Conservation (phyloP, 129 eudicot species). For the Lactuca sativa region DNA sequence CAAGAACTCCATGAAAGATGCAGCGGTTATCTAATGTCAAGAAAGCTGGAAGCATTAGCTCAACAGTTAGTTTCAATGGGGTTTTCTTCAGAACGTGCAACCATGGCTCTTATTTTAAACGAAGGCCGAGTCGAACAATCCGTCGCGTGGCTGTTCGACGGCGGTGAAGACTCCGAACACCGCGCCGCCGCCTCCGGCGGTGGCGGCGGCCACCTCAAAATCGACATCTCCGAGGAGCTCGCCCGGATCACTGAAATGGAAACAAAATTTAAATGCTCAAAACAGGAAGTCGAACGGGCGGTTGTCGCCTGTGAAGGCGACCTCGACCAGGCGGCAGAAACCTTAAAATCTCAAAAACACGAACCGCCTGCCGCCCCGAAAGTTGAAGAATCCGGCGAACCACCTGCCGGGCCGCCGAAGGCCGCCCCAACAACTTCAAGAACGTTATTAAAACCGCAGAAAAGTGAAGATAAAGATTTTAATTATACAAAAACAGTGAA, state of each 20-base stretch:
- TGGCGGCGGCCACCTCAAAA: conserved; percentile 51
- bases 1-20: conserved; percentile 79
- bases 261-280: conserved; percentile 56
- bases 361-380: conserved; percentile 49
- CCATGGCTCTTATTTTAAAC: conserved; percentile 75
- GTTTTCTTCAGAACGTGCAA: conserved; percentile 72
- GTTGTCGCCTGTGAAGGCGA: conserved; percentile 73
- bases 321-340: conserved; percentile 71
- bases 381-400: conserved; percentile 59
- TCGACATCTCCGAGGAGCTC: conserved; percentile 82
- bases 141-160: conserved; percentile 70
- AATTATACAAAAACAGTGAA: conserved; percentile 51
- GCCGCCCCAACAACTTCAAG: conserved; percentile 28
- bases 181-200: conserved; percentile 17
- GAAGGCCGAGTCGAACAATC: conserved; percentile 81
- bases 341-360: conserved; percentile 57
- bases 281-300: conserved; percentile 72
- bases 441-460: conserved; percentile 47
- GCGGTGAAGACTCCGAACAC: conserved; percentile 57
- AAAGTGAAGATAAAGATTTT: conserved; percentile 61
- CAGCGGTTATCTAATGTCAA: conserved; percentile 77
- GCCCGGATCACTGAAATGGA: conserved; percentile 62
- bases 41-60: conserved; percentile 71
- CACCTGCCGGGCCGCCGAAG: not conserved
- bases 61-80: conserved; percentile 83